Base-by-base conservation (phyloP, 1,284 basidiomycete species). In the Malassezia pachydermatis region DNA sequence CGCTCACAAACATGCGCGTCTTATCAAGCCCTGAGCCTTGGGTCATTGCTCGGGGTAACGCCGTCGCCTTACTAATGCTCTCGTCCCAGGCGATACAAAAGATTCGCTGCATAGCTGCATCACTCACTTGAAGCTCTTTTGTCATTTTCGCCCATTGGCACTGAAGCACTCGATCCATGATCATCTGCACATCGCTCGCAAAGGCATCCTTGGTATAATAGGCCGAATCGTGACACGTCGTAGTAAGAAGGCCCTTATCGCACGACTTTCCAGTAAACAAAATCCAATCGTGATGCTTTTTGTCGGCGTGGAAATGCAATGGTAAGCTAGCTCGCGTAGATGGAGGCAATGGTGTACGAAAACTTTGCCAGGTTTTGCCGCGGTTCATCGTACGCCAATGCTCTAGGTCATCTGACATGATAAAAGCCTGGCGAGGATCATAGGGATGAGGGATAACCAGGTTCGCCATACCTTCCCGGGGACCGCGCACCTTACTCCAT, bases 361-460 rank as follows among this genome's bases (percentile, higher is more conserved):
- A 70, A 25, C 57, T 38, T 33, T 69, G 66, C 67, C 67, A 70
- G 2, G 63, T 59, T 25, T 60, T 54, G 40, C 67, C 67, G 20
- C 61, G 57, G 45, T 70, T 57, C 6, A 46, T 45, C 13, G 67
- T 60, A 16, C 66, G 61, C 62, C 64, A 69, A 52, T 70, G 67
- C 5, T 51, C 55, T 16, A 39, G 58, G n/a, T 47, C 55, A 17
- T 44, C 42, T 8, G 64, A 62, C 27, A 70, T 57, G 34, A 70
- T 65, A 55, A 56, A 70, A 8, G 66, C 66, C 35, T 59, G 49
- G 46, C 41, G 54, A 50, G 34, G 85, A 69, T 89, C 80, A 65
- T 84, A 83, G 1, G 92, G 90, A 69, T 96, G 92, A 55, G 84
- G 81, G 48, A 96, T 76, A 43, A 96, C 80, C 76, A 85, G 80